Percentiles rank a stretch among this genome's conserved stretches.
Conservation (phyloP, 805 yeast species). For the Candida methanosorbosa region DNA sequence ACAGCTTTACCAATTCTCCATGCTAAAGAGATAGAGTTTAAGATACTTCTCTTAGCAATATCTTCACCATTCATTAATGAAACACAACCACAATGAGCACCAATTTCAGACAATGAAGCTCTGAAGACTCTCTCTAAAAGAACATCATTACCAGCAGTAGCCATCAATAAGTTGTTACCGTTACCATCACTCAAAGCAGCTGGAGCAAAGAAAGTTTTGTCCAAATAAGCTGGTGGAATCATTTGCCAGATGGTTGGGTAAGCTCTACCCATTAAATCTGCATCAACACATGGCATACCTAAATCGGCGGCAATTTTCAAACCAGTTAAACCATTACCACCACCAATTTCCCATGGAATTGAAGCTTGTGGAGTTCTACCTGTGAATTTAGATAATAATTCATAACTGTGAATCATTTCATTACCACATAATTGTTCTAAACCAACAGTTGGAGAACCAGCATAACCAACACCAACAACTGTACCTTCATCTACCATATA, state of each 20-base stretch:
- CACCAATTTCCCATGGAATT: constrained; percentile 30
- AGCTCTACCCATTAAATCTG: constrained; percentile 36
- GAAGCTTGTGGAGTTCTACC: constrained; percentile 18
- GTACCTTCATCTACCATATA: constrained; percentile 14
- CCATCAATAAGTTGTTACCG: constrained; percentile 24
- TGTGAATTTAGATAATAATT: constrained; percentile 16
- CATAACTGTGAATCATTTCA: constrained; percentile 23
- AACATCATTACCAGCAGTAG: constrained; percentile 19
- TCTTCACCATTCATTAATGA: constrained; percentile 2
- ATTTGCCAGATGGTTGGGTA: constrained; percentile 30
- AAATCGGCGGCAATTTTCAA: constrained; percentile 9
- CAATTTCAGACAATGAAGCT: constrained; percentile 29
- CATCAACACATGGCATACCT: constrained; percentile 19
- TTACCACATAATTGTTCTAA: constrained; percentile 28
- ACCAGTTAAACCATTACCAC: constrained; percentile 27
- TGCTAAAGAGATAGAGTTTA: constrained; percentile 23
- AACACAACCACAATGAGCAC: constrained; percentile 26
- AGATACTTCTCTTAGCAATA: constrained; percentile 3
- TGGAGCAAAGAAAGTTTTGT: constrained; percentile 11
- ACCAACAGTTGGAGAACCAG: constrained; percentile 36
- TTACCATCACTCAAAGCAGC: constrained; percentile 22
- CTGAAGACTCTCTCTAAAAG: constrained; percentile 26
- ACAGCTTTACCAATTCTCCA: constrained; percentile 36
- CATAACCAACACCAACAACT: constrained; percentile 22
- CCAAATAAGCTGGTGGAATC: constrained; percentile 16